These are phyloP conservation scores for Chlorella ohadii DNA, from an alignment of 139 green algal species.

Conservation along the genomic window DNA sequence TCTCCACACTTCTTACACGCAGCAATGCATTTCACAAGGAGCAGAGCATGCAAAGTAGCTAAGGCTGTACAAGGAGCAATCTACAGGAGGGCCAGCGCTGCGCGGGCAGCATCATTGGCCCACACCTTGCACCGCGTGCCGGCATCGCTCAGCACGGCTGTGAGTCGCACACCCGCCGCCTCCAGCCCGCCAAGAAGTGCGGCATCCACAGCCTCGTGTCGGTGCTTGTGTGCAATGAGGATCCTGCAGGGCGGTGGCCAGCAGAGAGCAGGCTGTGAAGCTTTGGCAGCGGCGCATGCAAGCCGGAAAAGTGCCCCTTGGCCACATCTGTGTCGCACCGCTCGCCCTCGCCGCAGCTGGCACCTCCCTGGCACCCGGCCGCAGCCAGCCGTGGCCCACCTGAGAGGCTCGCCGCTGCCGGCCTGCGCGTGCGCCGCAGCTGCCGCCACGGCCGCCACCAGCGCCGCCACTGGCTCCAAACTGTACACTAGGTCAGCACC, in stretches of 20 bases:
- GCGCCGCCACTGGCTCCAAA: not conserved
- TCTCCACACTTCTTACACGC: no score
- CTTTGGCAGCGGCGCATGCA: no score
- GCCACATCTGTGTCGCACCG: no score
- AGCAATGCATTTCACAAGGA: no score
- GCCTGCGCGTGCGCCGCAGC: not conserved
- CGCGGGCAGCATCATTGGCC: not conserved
- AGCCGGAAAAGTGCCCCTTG: no score
- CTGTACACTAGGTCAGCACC: slow-evolving; percentile 31
- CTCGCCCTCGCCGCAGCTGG: no score
- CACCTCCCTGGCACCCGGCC: no score
- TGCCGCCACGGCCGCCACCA: not conserved
- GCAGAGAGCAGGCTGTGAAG: no score
- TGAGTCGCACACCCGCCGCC: not conserved
- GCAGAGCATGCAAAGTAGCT: no score
- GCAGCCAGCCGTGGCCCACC: no score
- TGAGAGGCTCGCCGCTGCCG: no score
- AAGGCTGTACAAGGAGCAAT: not conserved
- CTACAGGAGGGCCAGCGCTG: not conserved
- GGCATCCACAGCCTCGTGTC: slow-evolving; percentile 16
- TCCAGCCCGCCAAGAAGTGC: slow-evolving; percentile 4
- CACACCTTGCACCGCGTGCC: slow-evolving; percentile 12
- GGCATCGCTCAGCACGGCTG: not conserved
- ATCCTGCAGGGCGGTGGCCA: not conserved
- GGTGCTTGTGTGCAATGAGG: slow-evolving; percentile 24